Evolutionary conservation across 2,329 filamentous ascomycete genomes (phyloP).

Genomic region (Colletotrichum spinosum): DNA sequence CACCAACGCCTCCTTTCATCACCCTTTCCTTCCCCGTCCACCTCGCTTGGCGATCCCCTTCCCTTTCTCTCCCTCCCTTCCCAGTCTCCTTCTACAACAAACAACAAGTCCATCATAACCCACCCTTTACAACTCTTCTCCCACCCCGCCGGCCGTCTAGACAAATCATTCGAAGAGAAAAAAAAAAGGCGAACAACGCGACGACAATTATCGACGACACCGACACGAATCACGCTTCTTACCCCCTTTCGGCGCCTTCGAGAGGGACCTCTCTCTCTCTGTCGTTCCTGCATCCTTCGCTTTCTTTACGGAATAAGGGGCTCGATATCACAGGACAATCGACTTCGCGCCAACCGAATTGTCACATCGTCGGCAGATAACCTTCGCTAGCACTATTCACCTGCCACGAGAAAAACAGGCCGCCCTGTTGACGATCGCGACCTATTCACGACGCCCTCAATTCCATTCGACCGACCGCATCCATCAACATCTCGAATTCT

Average conservation of each 20-base stretch:
- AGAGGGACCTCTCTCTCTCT: slow-evolving; percentile 21
- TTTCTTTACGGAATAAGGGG: background rate
- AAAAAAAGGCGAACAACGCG: background rate
- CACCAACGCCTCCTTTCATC: slow-evolving; percentile 34
- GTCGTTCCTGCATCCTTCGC: slow-evolving; percentile 22
- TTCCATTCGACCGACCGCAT: slow-evolving; percentile 13
- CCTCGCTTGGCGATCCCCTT: slow-evolving; percentile 31
- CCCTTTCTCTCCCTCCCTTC: slow-evolving; percentile 31
- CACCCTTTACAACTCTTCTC: slow-evolving; percentile 6
- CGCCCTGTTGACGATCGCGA: slow-evolving; percentile 7
- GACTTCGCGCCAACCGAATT: slow-evolving; percentile 7
- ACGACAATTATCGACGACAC: slow-evolving; percentile 22
- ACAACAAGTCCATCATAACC: slow-evolving; percentile 32
- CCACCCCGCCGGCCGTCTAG: slow-evolving; percentile 22
- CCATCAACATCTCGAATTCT: slow-evolving; percentile 13
- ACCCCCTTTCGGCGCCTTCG: slow-evolving; percentile 20
- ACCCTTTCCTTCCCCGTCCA: slow-evolving; percentile 31
- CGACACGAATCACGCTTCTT: slow-evolving; percentile 20
- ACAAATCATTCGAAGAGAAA: slow-evolving; percentile 11
- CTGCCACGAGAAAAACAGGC: slow-evolving; percentile 25
- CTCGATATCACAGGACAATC: slow-evolving; percentile 5
- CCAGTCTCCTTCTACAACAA: slow-evolving; percentile 22
- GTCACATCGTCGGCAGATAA: slow-evolving; percentile 32
- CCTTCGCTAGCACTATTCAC: slow-evolving; percentile 30
- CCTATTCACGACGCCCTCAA: background rate